Base-by-base conservation (phyloP, 1,284 basidiomycete genomes). In the Sutorius eximius region DNA sequence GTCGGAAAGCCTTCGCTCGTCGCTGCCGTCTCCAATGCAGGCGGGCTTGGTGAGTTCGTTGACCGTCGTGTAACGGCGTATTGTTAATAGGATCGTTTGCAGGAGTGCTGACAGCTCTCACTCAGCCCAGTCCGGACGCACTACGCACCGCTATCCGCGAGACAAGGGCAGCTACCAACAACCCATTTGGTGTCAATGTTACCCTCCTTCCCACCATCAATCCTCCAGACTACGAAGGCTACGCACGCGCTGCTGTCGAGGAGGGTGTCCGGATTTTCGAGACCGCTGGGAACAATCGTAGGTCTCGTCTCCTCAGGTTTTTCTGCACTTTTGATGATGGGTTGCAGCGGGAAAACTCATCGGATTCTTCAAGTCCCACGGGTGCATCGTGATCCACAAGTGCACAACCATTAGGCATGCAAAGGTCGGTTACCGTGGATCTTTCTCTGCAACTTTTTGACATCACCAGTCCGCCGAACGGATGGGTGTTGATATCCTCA, bases 231-330 rank as follows among this genome's bases (percentile, higher is more conserved):
- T 98, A 98, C 62, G 82, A 82, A 51, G 92, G 87, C 7, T 95
- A 88, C 63, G 89, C 89, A 1, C 78, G 82, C 12, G 94, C 82
- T 2, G 89, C 93, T 5, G 82, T 97, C 49, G 91, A 93, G 53
- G 95, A 95, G 68, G 91, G 91, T n/a, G 81, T 96, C 12, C 78
- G 75, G 63, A 87, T 97, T 49, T 94, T 95, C 67, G 95, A 98
- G 77, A 98, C 95, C 0, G 95, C 95, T 2, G 95, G 95, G 11
- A 94, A 90, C 70, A 93, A 88, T 69, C 90, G 90, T 92, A 63
- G 59, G 83, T 71, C 38, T 33, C 13, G 6, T 46, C 29, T 20
- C 6, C 4, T 3, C 1, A 1, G 5, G 2, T 3, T 13, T 20
- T 33, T 5, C n/a, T 40, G 15, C 45, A 18, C n/a, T n/a, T 24